These are phyloP conservation scores for Fusarium newnesense DNA, from an alignment of 2,329 filamentous ascomycete genomes.

Conservation along the genomic window DNA sequence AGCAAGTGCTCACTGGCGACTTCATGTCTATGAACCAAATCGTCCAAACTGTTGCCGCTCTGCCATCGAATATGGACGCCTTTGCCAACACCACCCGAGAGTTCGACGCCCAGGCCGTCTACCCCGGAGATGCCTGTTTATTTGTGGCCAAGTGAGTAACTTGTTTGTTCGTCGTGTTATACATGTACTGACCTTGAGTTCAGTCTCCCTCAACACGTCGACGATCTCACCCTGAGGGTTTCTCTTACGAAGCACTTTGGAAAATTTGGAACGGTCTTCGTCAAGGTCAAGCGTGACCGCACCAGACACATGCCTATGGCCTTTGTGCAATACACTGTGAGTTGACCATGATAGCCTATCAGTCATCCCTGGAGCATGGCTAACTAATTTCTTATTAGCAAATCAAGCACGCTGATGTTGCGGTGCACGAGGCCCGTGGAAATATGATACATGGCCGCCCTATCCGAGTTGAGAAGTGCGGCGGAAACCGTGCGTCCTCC, in stretches of 20 bases:
- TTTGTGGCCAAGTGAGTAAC: constrained; percentile 73
- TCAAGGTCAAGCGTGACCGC: constrained; percentile 70
- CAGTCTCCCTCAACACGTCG: constrained; percentile 62
- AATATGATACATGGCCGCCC: constrained; percentile 63
- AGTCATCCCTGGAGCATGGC: not conserved
- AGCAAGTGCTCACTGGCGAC: not conserved
- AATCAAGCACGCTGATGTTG: constrained; percentile 59
- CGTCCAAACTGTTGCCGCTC: not conserved
- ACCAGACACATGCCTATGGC: constrained; percentile 68
- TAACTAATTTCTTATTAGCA: constrained; percentile 51
- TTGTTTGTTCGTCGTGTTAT: not conserved
- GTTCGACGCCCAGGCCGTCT: constrained; percentile 62
- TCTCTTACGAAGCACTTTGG: constrained; percentile 65
- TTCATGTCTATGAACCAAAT: not conserved
- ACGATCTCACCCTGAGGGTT: constrained; percentile 62
- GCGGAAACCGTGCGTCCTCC: constrained; percentile 63
- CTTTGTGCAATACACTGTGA: constrained; percentile 71
- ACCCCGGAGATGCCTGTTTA: constrained; percentile 66
- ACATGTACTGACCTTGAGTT: not conserved
- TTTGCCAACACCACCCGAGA: not conserved
- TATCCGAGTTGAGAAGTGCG: constrained; percentile 69
- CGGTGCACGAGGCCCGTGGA: constrained; percentile 59
- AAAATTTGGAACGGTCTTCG: constrained; percentile 65
- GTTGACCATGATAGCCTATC: constrained; percentile 32
- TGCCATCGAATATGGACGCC: not conserved